Base-by-base conservation (phyloP, 2,329 filamentous ascomycete species). In the Coccinonectria pachysandricola region DNA sequence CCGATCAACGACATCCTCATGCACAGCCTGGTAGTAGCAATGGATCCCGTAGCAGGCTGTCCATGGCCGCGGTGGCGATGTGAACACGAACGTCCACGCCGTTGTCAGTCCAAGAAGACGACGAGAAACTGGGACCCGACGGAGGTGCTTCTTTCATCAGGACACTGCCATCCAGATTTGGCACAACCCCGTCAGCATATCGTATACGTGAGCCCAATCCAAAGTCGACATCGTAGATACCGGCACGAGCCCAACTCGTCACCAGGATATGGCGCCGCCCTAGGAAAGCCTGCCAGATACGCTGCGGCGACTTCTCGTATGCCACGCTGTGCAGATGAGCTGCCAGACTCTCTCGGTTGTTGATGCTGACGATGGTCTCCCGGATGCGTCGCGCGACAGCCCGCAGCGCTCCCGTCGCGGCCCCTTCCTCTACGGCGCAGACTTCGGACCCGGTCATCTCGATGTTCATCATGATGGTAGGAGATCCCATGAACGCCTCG, bases 201-300 rank as follows among this genome's bases (percentile, higher is more conserved):
- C 25, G 27, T 4, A 44, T 32, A 0, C 6, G 11, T 1, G 34
- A 32, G 2, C 23, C 36, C 4, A 45, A 16, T 0, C 45, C 45
- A 21, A 48, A 48, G 11, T 48, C 39, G 2, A 48, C 27, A 6
- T 35, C 30, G n/a, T 48, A 48, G 2, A 48, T 23, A 0, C 43
- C 43, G 0, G 45, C 37, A 2, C 43, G 32, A 2, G 36, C 42
- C 45, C 45, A 48, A 0, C 35, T 48, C 5, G 45, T 48, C 0
- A 47, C 41, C 2, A 49, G 18, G 3, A 47, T 39, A 15, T 48
- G 42, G 0, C 37, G 35, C 2, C 15, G 19, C 3, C 45, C 43
- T 0, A 49, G 17, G 3, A 49, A 49, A 1, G 42, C 42, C 24
- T 46, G 45, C 45, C 45, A 48, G 23, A 47, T 34, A 1, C 40